These are phyloP conservation scores for Aspergillus nanangensis DNA, from an alignment of 495 filamentous ascomycete genomes.

Conservation along the genomic window DNA sequence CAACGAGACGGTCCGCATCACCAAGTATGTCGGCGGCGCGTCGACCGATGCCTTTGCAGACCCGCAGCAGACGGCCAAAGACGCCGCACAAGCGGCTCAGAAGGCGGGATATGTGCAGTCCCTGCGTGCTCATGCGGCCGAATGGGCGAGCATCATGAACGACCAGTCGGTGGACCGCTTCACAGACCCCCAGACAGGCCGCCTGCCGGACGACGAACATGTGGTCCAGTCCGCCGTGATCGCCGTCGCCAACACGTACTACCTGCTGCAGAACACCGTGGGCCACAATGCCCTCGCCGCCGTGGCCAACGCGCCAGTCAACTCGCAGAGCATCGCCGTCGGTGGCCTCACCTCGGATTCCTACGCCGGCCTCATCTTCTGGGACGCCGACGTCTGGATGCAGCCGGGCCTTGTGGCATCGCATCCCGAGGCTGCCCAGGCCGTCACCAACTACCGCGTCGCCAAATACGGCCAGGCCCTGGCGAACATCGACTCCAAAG, in stretches of 20 bases:
- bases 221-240: constrained; percentile 59
- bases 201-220: constrained; percentile 54
- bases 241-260: constrained; percentile 62
- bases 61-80: constrained; percentile 45
- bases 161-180: constrained; percentile 60
- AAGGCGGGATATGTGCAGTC: constrained; percentile 43
- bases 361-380: constrained; percentile 60
- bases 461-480: constrained; percentile 48
- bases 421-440: constrained; percentile 51
- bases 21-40: constrained; percentile 59
- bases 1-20: constrained; percentile 44
- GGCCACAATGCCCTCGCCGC: constrained; percentile 45
- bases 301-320: constrained; percentile 37
- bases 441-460: constrained; percentile 56
- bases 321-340: constrained; percentile 55
- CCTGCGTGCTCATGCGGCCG: constrained; percentile 43
- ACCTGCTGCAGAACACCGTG: constrained; percentile 65
- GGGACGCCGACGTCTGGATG: constrained; percentile 69
- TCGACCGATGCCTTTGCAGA: constrained; percentile 56
- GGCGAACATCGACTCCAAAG: constrained; percentile 43
- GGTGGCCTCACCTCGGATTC: constrained; percentile 59
- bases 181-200: constrained; percentile 50
- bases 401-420: constrained; percentile 58
- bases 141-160: constrained; percentile 53
- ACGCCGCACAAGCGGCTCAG: constrained; percentile 39